Percentiles rank a stretch among this genome's conserved stretches.
Evolutionary conservation across 2,329 filamentous ascomycete genomes (phyloP).

Genomic region (Tolypocladium endophyticum): DNA sequence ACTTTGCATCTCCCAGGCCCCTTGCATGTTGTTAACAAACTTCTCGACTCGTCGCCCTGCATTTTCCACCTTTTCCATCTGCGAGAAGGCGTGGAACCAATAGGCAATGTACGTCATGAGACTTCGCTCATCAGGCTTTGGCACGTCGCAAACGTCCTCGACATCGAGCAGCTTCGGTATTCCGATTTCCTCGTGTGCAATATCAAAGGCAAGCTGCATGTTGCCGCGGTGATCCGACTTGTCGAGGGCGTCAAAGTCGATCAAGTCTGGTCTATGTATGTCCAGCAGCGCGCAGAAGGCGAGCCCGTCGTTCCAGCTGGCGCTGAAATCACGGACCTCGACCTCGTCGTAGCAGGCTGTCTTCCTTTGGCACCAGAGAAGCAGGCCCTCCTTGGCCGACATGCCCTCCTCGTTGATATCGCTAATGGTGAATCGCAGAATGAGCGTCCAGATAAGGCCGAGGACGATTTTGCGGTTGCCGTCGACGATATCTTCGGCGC

Average conservation of each 20-base stretch:
- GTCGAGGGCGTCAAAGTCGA: conserved; percentile 91
- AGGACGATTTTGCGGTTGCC: conserved; percentile 97
- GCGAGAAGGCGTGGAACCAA: conserved; percentile 99
- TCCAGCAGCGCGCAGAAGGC: conserved; percentile 94
- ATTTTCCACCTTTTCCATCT: conserved; percentile 98
- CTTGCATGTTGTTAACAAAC: conserved; percentile 97
- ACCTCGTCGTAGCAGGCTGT: conserved; percentile 98
- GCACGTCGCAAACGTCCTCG: conserved; percentile 94
- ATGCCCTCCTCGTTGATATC: conserved; percentile 98
- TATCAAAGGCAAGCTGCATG: conserved; percentile 96
- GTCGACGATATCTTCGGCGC: conserved; percentile 95
- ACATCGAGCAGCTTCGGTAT: conserved; percentile 94
- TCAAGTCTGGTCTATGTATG: conserved; percentile 92
- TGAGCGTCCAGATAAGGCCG: conserved; percentile 95
- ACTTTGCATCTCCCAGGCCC: conserved; percentile 99
- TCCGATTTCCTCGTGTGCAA: conserved; percentile 90
- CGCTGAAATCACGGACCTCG: conserved; percentile 87
- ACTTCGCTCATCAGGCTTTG: conserved; percentile 89
- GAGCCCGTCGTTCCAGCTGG: conserved; percentile 93
- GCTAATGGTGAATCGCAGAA: conserved; percentile 94
- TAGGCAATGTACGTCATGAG: conserved; percentile 99
- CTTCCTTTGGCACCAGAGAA: conserved; percentile 97
- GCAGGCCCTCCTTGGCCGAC: conserved; percentile 89
- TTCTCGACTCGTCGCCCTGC: conserved; percentile 94
- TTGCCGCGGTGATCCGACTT: conserved; percentile 91